Evolutionary conservation across 2,329 filamentous ascomycete genomes (phyloP), one percentile per base, ranked within the genome.

Genomic region (Tolypocladium ophioglossoides): DNA sequence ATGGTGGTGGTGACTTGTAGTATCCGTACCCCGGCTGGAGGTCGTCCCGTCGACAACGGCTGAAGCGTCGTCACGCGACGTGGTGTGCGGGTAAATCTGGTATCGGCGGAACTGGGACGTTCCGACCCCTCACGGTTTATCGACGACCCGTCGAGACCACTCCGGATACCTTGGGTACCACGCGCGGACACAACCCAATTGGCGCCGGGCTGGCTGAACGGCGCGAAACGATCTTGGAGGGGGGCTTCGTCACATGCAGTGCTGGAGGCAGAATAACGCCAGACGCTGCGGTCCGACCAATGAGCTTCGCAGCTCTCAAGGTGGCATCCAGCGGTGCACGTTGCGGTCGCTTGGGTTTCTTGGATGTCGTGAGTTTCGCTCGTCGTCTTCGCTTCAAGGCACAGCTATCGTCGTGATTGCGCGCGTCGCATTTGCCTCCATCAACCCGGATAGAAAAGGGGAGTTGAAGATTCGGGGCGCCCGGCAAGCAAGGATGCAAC

Each of bases 1-100:
- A 83, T 83, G 66, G 65, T 72, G 68, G 61, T n/a, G 44, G 44
- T 27, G 41, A 27, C 27, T 32, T 12, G 44, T 32, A n/a, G 16
- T 47, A 32, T 32, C 27, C 18, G 24, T 32, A 30, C 44, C 44
- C 44, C 44, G 44, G 44, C 44, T n/a, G 44, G 44, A 47, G 24
- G 44, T 18, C 40, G 40, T 46, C 24, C 24, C 24, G 41, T 46
- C 16, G 24, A 46, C 41, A 18, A 12, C 22, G 24, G 18, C 20
- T 2, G 44, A 30, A 47, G 44, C 41, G 18, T 46, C 41, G 41
- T 46, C 41, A 46, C 41, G 24, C 41, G 41, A 46, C 41, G 27
- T 24, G 18, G 41, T 14, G 41, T 27, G 41, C 40, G 18, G 22
- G 41, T 24, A 27, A 27, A 24, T 16, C 22, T 16, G 41, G 41